Percentiles rank a stretch among this genome's conserved stretches.
phyloP scores from a whole-genome alignment of 176 grass and related monocot genomes.

The Saccharum spontaneum region DNA sequence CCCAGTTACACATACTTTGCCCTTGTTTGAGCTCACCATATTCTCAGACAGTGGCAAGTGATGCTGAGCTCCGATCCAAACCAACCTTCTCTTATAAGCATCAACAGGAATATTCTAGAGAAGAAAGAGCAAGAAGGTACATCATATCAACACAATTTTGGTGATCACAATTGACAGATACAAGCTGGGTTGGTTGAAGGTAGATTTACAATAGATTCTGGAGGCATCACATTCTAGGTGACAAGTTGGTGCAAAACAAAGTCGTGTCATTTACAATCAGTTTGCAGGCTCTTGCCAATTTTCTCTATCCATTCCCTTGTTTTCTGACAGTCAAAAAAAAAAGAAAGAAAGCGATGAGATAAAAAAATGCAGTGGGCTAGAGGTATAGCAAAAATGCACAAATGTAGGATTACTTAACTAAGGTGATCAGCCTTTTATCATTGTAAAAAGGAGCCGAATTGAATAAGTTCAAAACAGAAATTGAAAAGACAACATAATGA shows the following conservation, averaged over 20 bases:
- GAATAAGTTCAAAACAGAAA: background rate
- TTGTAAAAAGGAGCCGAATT: background rate
- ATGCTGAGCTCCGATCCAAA: slow-evolving; percentile 16
- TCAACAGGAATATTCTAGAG: slow-evolving; percentile 14
- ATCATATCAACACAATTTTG: background rate
- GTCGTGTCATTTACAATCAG: background rate
- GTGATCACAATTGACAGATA: slow-evolving; percentile 7
- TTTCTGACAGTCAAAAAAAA: background rate
- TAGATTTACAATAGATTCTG: slow-evolving; percentile 22
- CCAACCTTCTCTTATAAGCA: slow-evolving; percentile 39
- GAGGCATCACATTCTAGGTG: slow-evolving; percentile 28
- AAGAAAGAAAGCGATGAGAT: background rate
- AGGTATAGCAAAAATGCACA: background rate
- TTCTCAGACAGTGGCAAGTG: slow-evolving; percentile 4
- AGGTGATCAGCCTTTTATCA: background rate
- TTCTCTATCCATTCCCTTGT: background rate
- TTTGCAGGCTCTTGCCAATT: background rate
- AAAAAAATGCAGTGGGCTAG: background rate
- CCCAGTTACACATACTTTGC: slow-evolving; percentile 86
- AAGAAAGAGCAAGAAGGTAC: slow-evolving; percentile 31
- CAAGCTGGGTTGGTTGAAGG: slow-evolving; percentile 41
- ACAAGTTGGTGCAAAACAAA: slow-evolving; percentile 32
- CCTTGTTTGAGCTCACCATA: slow-evolving; percentile 50
- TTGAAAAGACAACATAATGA: background rate
- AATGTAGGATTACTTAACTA: background rate